phyloP scores from a whole-genome alignment of 75 land plant genomes.

The Adiantum capillusveneris region DNA sequence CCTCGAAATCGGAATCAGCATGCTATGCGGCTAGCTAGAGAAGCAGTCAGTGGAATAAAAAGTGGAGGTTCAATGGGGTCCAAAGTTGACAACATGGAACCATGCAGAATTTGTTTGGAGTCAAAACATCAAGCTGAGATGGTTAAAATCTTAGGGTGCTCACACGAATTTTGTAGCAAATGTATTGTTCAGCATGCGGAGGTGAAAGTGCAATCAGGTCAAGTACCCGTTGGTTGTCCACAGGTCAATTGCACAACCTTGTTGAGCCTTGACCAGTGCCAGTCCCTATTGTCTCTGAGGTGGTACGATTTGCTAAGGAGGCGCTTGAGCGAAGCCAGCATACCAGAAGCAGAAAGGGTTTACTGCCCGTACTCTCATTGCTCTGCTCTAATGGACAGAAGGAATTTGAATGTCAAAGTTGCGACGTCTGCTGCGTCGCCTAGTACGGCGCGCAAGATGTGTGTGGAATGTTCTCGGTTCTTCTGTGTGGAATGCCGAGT shows the following conservation, averaged over 20 bases:
- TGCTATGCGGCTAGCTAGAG: slow-evolving; percentile 45
- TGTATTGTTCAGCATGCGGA: slow-evolving; percentile 89
- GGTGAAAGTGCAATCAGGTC: slow-evolving; percentile 55
- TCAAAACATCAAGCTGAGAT: slow-evolving; percentile 33
- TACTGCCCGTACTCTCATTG: slow-evolving; percentile 84
- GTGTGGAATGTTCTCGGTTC: slow-evolving; percentile 48
- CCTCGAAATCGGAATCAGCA: slow-evolving; percentile 29
- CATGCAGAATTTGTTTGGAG: slow-evolving; percentile 76
- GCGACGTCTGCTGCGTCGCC: slow-evolving; percentile 15
- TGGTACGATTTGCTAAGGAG: slow-evolving; percentile 35
- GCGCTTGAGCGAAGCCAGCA: slow-evolving; percentile 56
- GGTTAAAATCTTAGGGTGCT: slow-evolving; percentile 41
- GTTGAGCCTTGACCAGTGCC: slow-evolving; percentile 44
- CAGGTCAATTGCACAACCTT: slow-evolving; percentile 50
- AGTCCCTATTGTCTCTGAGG: slow-evolving; percentile 42
- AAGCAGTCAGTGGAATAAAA: slow-evolving; percentile 12
- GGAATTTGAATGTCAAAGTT: slow-evolving; percentile 19
- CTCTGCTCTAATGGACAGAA: slow-evolving; percentile 69
- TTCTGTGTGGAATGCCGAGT: slow-evolving; percentile 88
- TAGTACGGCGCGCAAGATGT: slow-evolving; percentile 23
- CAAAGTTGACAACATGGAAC: slow-evolving; percentile 33
- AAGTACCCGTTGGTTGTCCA: slow-evolving; percentile 61
- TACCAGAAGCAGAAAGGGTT: slow-evolving; percentile 72
- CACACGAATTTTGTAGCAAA: slow-evolving; percentile 61
- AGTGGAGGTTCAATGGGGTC: background rate